Conservation (phyloP, 116 monocot genomes). For the Zostera marina region DNA sequence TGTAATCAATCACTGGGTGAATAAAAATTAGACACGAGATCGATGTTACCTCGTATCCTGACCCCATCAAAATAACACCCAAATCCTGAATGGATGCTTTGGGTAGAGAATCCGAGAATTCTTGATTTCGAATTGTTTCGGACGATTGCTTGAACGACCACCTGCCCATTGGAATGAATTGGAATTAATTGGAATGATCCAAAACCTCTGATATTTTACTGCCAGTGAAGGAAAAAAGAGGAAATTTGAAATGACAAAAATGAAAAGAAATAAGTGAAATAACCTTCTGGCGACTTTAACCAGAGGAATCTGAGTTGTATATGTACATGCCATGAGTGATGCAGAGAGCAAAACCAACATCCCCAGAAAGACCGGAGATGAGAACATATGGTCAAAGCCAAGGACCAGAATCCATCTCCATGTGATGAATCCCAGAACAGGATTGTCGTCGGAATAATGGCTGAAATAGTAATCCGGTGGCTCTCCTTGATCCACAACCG, state of each 20-base stretch:
- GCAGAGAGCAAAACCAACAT: conserved; percentile 73
- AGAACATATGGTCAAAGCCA: conserved; percentile 96
- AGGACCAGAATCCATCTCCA: conserved; percentile 82
- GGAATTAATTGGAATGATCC: background rate
- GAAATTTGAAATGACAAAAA: background rate
- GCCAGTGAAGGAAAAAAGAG: too few relatives aligned
- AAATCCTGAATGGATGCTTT: conserved; percentile 78
- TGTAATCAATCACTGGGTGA: background rate
- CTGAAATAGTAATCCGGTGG: conserved; percentile 66
- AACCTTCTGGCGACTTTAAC: conserved; percentile 90
- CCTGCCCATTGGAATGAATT: conserved; percentile 18
- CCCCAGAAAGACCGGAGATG: conserved; percentile 79
- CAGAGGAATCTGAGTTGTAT: conserved; percentile 88
- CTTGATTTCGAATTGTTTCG: conserved; percentile 54
- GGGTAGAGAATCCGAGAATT: conserved; percentile 64
- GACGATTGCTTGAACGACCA: conserved; percentile 83
- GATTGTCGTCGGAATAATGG: conserved; percentile 67
- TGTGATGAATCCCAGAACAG: conserved; percentile 49
- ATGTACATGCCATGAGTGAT: conserved; percentile 94
- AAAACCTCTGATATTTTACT: too few relatives aligned
- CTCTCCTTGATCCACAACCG: conserved; percentile 85
- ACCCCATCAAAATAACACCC: conserved; percentile 74
- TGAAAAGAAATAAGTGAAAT: too few relatives aligned
- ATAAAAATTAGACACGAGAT: background rate
- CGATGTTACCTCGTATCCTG: conserved; percentile 63